Base-by-base conservation (phyloP, 1,284 basidiomycete genomes). In the Microbotryum lychnidis-dioicae region DNA sequence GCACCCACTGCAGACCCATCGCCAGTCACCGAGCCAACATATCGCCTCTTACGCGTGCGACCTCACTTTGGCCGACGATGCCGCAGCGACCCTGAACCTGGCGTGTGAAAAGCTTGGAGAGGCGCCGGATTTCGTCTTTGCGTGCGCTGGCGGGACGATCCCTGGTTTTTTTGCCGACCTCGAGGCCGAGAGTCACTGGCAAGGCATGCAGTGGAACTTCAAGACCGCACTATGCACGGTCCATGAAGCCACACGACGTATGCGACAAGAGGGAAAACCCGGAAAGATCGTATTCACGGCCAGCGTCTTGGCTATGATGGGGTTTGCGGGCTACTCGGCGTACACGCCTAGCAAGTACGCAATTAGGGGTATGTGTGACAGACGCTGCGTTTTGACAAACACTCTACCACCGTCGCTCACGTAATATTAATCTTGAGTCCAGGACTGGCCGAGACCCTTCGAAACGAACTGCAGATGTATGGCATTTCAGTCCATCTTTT, bases 341-440 rank as follows among this genome's bases (percentile, higher is more conserved):
- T 97, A 98, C 74, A 79, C 88, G 1, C 91, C 93, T 0, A 87
- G 85, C 54, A 97, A 97, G 75, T 86, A 87, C 70, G 94, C 94
- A 12, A 76, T 97, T 18, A 80, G 91, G 77, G 92, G 91, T 89
- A 70, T 52, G 72, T 52, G 72, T 63, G 37, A 14, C 14, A 12
- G 14, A 6, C 37, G 6, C 6, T 18, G 16, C 37, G 12, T 2
- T 18, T 42, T 42, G 23, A 16, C 16, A 6, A 10, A 14, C n/a
- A 16, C 44, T 33, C 31, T 5, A 18, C 16, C n/a, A 49, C 16
- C 37, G 37, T 42, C 37, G 56, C 51, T 54, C 31, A 59, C 10
- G 16, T 8, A 16, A 6, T 18, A 3, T 33, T 46, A 8, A 25
- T 54, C 6, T 6, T 42, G 2, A 9, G 42, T 33, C 5, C 70